Conservation (phyloP, 2,329 filamentous ascomycete genomes). For the Sporothrix mexicana region DNA sequence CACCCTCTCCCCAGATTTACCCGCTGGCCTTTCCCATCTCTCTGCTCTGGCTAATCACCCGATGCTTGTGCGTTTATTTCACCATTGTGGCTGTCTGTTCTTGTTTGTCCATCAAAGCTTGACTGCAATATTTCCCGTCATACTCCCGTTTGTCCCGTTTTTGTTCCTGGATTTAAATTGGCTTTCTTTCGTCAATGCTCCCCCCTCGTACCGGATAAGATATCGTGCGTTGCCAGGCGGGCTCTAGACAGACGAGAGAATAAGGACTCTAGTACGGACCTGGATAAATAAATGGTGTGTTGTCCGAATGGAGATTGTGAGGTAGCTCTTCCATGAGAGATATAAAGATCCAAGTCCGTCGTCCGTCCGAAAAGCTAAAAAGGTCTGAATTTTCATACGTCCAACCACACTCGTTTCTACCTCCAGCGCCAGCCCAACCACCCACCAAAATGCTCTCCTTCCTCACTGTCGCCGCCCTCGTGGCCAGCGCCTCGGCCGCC, state of each 20-base stretch:
- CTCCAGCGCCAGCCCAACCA: neutral
- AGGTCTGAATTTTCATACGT: too few species aligned
- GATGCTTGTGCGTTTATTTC: neutral
- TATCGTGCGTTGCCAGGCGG: neutral
- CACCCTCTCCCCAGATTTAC: slow-evolving; percentile 1
- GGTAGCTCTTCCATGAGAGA: too few species aligned
- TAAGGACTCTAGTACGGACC: neutral
- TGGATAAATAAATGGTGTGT: neutral
- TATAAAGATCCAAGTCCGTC: neutral
- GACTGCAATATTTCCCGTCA: too few species aligned
- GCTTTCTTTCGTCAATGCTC: neutral
- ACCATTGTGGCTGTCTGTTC: too few species aligned
- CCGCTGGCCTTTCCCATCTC: neutral
- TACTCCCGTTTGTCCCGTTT: neutral
- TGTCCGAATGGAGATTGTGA: neutral
- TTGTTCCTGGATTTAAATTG: slow-evolving; percentile 14
- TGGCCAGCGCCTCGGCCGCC: neutral
- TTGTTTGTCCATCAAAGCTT: neutral
- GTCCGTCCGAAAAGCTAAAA: too few species aligned
- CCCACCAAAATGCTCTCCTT: slow-evolving; percentile 25
- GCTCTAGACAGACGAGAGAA: neutral
- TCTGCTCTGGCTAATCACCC: neutral
- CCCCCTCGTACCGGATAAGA: neutral
- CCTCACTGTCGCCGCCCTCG: neutral
- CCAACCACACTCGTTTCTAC: slow-evolving; percentile 13